Evolutionary conservation across 345 rosid genomes (phyloP).

Genomic region (Populus deltoides): DNA sequence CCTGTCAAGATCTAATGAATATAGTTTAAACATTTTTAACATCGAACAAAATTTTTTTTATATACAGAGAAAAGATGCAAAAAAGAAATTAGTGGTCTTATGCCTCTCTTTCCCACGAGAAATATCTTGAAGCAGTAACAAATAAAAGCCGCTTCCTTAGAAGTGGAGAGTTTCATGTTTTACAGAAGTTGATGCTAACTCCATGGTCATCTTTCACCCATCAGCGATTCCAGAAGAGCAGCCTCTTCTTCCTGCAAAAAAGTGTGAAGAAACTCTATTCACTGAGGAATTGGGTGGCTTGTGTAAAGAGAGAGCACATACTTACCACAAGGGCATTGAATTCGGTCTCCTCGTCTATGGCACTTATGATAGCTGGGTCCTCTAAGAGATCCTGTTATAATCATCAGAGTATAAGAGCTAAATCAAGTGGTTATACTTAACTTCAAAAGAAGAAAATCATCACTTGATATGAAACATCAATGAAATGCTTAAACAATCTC

Average conservation of each 20-base stretch:
- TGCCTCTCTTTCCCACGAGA: neutral
- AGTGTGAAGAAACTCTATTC: neutral
- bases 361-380: constrained; percentile 66
- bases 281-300: constrained; percentile 4
- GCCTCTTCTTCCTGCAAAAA: constrained; percentile 81
- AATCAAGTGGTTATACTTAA: neutral
- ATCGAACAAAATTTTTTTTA: neutral
- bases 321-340: constrained; percentile 92
- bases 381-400: constrained; percentile 73
- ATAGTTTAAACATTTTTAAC: too few relatives aligned
- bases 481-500: too few relatives aligned
- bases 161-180: too few relatives aligned
- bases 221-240: constrained; percentile 73
- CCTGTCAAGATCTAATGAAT: too few relatives aligned
- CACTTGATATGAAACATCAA: too few relatives aligned
- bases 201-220: constrained; percentile 51
- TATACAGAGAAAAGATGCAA: neutral
- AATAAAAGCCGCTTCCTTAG: neutral
- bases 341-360: constrained; percentile 89
- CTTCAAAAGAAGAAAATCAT: neutral
- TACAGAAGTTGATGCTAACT: neutral
- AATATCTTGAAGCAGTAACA: neutral
- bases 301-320: neutral
- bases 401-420: neutral
- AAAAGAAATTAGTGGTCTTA: neutral